phyloP scores from a whole-genome alignment of 2,329 filamentous ascomycete species.

The Fusarium sambucinum region DNA sequence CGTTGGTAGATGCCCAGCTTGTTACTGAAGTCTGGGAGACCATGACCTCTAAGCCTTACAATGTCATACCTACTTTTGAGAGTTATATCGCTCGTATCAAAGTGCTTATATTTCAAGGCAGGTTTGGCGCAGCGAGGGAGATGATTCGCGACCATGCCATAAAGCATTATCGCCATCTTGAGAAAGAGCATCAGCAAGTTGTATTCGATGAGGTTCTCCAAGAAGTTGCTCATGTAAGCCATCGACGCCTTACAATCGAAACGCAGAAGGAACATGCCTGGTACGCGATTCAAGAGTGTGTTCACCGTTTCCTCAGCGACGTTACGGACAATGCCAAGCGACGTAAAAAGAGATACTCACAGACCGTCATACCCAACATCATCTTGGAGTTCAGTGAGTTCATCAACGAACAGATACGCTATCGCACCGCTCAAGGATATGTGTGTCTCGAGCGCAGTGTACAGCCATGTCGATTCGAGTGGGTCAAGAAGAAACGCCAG shows the following conservation, averaged over 20 bases:
- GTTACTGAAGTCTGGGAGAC: conserved; percentile 67
- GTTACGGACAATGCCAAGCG: conserved; percentile 40
- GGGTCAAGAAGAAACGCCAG: conserved; percentile 36
- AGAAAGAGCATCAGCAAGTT: conserved; percentile 45
- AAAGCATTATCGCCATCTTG: conserved; percentile 52
- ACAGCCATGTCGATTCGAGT: conserved; percentile 39
- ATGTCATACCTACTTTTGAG: conserved; percentile 66
- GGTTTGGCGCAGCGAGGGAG: conserved; percentile 50
- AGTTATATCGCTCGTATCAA: conserved; percentile 64
- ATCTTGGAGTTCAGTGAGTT: conserved; percentile 53
- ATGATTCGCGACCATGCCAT: conserved; percentile 57
- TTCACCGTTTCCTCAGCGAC: conserved; percentile 47
- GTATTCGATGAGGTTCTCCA: conserved; percentile 53
- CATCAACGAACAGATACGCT: conserved; percentile 48
- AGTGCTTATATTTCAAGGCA: conserved; percentile 51
- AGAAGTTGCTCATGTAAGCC: conserved; percentile 25
- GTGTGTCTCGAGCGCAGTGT: conserved; percentile 46
- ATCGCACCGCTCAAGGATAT: conserved; percentile 52
- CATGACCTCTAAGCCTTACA: conserved; percentile 70
- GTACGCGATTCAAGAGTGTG: conserved; percentile 48
- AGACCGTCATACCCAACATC: conserved; percentile 48
- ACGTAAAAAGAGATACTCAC: conserved; percentile 42
- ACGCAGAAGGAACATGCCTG: conserved; percentile 51
- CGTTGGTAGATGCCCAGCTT: conserved; percentile 56
- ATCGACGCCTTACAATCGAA: conserved; percentile 48